phyloP scores from a whole-genome alignment of 305 asterid genomes.

The Solanum hybrid region DNA sequence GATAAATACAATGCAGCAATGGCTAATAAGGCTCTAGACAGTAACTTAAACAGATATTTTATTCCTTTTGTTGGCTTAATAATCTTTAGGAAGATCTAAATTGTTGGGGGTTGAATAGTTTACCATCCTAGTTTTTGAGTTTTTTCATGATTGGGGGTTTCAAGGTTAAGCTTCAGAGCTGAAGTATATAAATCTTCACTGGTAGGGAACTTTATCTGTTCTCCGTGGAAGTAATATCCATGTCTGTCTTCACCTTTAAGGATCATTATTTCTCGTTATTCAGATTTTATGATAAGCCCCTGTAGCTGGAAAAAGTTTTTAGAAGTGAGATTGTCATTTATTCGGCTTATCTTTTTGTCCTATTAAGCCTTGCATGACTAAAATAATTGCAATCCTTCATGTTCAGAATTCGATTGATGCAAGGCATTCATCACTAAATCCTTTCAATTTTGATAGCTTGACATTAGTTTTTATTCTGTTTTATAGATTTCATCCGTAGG shows the following conservation, averaged over 20 bases:
- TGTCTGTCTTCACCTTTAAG: neutral
- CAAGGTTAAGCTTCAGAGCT: neutral
- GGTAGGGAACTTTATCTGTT: neutral
- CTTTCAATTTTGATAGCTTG: neutral
- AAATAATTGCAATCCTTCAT: neutral
- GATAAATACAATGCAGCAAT: neutral
- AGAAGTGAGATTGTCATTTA: neutral
- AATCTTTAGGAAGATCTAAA: neutral
- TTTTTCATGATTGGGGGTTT: neutral
- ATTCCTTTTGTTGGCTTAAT: neutral
- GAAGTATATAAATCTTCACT: neutral
- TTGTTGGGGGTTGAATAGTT: neutral
- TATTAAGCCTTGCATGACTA: neutral
- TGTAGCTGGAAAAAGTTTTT: neutral
- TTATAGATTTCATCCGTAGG: constrained; percentile 80
- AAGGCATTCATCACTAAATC: neutral
- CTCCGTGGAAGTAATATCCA: neutral
- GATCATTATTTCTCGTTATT: neutral
- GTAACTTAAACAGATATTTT: neutral
- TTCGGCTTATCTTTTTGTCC: neutral
- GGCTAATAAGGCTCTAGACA: neutral
- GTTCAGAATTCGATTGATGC: neutral
- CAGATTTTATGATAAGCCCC: neutral
- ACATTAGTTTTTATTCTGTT: constrained; percentile 12
- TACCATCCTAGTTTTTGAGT: neutral